phyloP scores from a whole-genome alignment of 805 yeast species.

The Zygosaccharomyces lentus region DNA sequence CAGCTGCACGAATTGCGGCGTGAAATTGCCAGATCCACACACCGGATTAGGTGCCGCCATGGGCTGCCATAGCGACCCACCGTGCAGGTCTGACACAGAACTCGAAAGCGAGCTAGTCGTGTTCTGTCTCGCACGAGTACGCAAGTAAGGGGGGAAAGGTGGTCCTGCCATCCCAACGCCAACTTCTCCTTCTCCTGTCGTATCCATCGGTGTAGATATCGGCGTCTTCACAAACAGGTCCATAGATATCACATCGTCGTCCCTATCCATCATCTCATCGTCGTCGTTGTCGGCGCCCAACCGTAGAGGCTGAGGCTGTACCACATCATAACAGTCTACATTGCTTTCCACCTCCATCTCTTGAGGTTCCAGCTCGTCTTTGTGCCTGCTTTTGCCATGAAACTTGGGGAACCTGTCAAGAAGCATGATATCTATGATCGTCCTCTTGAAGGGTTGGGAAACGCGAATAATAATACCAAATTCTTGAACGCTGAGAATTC shows the following conservation, averaged over 20 bases:
- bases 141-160: constrained; percentile 17
- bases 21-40: constrained; percentile 18
- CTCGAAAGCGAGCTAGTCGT: constrained; percentile 31
- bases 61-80: constrained; percentile 11
- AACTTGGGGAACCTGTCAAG: constrained; percentile 5
- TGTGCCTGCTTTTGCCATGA: neutral
- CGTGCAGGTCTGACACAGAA: constrained; percentile 25
- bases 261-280: constrained; percentile 8
- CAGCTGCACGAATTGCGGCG: constrained; percentile 42
- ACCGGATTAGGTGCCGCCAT: constrained; percentile 11
- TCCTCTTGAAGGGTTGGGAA: neutral
- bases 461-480: neutral
- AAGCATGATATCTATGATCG: neutral
- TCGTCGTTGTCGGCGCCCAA: constrained; percentile 5
- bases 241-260: constrained; percentile 14
- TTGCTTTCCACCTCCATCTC: neutral
- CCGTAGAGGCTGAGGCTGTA: constrained; percentile 3
- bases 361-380: constrained; percentile 2
- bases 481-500: neutral
- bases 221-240: constrained; percentile 14
- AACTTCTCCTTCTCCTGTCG: neutral
- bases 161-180: constrained; percentile 4
- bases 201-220: constrained; percentile 12
- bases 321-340: neutral
- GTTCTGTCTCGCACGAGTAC: constrained; percentile 22